A percentile compares a stretch with the other conserved stretches of the same genome.
Conservation (phyloP, 1,139 yeast genomes). For the Debaryomyces nepalensis region DNA sequence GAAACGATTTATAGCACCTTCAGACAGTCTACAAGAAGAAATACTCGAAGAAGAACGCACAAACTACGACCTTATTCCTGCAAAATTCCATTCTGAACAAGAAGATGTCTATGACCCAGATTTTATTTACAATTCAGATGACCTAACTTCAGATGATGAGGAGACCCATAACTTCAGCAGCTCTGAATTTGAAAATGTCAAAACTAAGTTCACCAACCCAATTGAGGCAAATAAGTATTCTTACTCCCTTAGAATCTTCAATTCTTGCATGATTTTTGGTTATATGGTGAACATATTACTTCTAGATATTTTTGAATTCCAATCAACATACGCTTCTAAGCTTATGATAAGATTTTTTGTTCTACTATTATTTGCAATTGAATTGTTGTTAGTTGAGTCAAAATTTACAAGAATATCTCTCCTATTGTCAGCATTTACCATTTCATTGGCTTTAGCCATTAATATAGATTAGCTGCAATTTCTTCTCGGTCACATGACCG, state of each 20-base stretch:
- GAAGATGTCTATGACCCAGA: neutral
- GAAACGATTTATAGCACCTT: conserved; percentile 11
- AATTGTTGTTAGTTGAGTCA: conserved; percentile 14
- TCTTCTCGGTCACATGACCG: conserved; percentile 13
- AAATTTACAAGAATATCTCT: conserved; percentile 11
- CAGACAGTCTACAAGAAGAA: no score
- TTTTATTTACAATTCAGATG: conserved; percentile 7
- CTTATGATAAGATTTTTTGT: neutral
- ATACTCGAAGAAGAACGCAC: conserved; percentile 2
- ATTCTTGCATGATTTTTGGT: conserved; percentile 3
- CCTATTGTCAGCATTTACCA: conserved; percentile 11
- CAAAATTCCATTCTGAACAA: neutral
- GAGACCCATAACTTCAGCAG: conserved; percentile 11
- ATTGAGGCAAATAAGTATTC: neutral
- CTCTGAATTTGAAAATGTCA: neutral
- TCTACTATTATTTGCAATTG: conserved; percentile 3
- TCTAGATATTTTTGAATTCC: conserved; percentile 4
- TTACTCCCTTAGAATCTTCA: neutral
- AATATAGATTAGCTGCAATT: conserved; percentile 12
- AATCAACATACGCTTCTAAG: neutral
- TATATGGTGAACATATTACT: conserved; percentile 10
- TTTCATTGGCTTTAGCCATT: conserved; percentile 12
- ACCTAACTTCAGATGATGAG: conserved; percentile 10
- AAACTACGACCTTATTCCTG: conserved; percentile 1
- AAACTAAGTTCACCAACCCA: neutral